Evolutionary conservation across 1,284 basidiomycete genomes (phyloP).

Genomic region (Calocybe gambosa): DNA sequence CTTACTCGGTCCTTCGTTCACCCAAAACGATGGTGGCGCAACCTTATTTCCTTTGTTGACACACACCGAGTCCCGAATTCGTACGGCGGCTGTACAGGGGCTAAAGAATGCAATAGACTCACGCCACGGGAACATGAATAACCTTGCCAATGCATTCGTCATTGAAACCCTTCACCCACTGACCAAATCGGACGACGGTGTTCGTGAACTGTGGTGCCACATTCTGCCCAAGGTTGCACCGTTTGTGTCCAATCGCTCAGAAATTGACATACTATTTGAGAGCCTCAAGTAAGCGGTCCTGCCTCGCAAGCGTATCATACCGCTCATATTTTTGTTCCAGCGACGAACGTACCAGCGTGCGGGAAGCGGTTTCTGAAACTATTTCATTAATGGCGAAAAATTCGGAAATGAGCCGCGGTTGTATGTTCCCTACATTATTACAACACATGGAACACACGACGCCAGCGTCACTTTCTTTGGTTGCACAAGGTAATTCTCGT

Average conservation of each 20-base stretch:
- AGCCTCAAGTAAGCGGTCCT: slow-evolving; percentile 5
- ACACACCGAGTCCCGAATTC: slow-evolving; percentile 11
- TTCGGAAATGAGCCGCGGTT: slow-evolving; percentile 10
- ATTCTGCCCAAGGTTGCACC: slow-evolving; percentile 13
- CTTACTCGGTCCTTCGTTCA: slow-evolving; percentile 13
- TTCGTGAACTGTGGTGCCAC: slow-evolving; percentile 13
- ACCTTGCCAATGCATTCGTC: slow-evolving; percentile 8
- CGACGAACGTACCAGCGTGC: background rate
- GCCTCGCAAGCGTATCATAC: background rate
- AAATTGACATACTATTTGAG: slow-evolving; percentile 12
- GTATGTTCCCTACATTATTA: slow-evolving; percentile 11
- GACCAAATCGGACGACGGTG: slow-evolving; percentile 6
- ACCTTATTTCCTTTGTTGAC: slow-evolving; percentile 10
- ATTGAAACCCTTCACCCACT: slow-evolving; percentile 9
- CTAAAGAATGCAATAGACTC: slow-evolving; percentile 14
- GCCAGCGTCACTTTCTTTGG: slow-evolving; percentile 1
- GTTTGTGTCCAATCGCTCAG: slow-evolving; percentile 10
- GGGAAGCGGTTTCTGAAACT: slow-evolving; percentile 8
- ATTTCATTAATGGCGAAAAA: slow-evolving; percentile 12
- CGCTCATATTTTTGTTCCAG: background rate
- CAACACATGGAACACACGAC: slow-evolving; percentile 8
- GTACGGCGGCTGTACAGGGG: slow-evolving; percentile 8
- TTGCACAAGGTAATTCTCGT: slow-evolving; percentile 9
- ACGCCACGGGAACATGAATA: slow-evolving; percentile 12
- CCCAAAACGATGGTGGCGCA: slow-evolving; percentile 8